phyloP scores from a whole-genome alignment of 371 early-diverging fungal genomes.

The Mucor plumbeus region DNA sequence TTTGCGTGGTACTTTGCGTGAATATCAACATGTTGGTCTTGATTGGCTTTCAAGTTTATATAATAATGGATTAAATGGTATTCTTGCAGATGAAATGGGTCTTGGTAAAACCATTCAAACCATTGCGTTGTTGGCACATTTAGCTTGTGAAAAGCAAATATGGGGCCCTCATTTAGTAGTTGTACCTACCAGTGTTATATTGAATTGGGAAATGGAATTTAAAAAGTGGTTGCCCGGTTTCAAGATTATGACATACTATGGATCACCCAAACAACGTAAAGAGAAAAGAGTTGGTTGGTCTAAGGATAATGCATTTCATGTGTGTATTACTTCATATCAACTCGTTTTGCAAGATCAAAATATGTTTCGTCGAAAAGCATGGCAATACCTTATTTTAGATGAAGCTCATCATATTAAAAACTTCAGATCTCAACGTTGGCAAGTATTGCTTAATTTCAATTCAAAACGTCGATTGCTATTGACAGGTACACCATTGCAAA shows the following conservation, averaged over 20 bases:
- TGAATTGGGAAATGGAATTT: slow-evolving; percentile 97
- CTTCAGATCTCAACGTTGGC: slow-evolving; percentile 92
- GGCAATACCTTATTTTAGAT: slow-evolving; percentile 91
- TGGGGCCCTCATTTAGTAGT: slow-evolving; percentile 92
- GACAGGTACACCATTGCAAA: slow-evolving; percentile 97
- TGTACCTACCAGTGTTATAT: slow-evolving; percentile 91
- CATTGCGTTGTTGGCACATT: slow-evolving; percentile 80
- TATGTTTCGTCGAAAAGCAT: slow-evolving; percentile 80
- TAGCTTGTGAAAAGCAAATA: slow-evolving; percentile 73
- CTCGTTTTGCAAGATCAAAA: slow-evolving; percentile 81
- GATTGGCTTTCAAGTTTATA: slow-evolving; percentile 91
- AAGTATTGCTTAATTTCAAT: slow-evolving; percentile 85
- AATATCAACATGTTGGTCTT: slow-evolving; percentile 80
- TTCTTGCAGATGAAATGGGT: slow-evolving; percentile 99
- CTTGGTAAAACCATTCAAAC: slow-evolving; percentile 98
- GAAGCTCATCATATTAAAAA: slow-evolving; percentile 98
- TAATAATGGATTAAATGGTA: slow-evolving; percentile 93
- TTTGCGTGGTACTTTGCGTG: slow-evolving; percentile 71
- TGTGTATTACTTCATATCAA: slow-evolving; percentile 89
- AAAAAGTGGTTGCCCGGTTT: slow-evolving; percentile 91
- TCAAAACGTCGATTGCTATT: slow-evolving; percentile 80
- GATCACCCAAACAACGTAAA: slow-evolving; percentile 77
- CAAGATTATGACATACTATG: slow-evolving; percentile 86
- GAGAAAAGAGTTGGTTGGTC: slow-evolving; percentile 83
- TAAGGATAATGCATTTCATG: slow-evolving; percentile 83